Evolutionary conservation across 2,329 filamentous ascomycete species (phyloP).

Genomic region (Sphaerostilbella broomeana): DNA sequence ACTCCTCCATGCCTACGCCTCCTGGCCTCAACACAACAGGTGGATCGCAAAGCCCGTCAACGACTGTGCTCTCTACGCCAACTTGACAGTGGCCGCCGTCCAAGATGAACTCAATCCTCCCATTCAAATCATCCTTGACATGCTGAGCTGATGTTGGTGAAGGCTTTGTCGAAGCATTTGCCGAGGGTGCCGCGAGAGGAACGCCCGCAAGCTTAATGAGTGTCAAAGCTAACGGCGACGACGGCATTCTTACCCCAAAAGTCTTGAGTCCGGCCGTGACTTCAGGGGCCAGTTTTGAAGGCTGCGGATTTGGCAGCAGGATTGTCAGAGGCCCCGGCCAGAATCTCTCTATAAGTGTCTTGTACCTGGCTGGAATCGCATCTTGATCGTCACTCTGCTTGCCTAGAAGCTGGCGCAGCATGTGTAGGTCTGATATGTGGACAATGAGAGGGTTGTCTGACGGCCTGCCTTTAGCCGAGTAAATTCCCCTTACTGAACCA

Average conservation of each 20-base stretch:
- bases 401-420: conserved; percentile 59
- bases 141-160: conserved; percentile 88
- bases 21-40: conserved; percentile 81
- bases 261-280: conserved; percentile 80
- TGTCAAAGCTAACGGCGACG: conserved; percentile 73
- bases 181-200: conserved; percentile 85
- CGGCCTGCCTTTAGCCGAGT: conserved; percentile 80
- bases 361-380: conserved; percentile 67
- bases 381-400: conserved; percentile 24
- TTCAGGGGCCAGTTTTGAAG: conserved; percentile 72
- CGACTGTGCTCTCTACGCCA: conserved; percentile 93
- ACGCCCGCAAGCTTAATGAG: conserved; percentile 74
- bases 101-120: conserved; percentile 77
- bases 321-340: conserved; percentile 96
- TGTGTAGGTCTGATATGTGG: conserved; percentile 74
- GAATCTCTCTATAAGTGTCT: conserved; percentile 69
- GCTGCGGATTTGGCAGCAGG: conserved; percentile 67
- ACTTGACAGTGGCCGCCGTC: conserved; percentile 83
- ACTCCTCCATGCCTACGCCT: conserved; percentile 74
- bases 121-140: conserved; percentile 76
- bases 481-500: conserved; percentile 82
- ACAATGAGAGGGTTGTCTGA: conserved; percentile 95
- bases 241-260: conserved; percentile 87
- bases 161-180: conserved; percentile 89
- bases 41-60: conserved; percentile 78